Conservation (phyloP, 306 rosid genomes). For the Adenanthera pavonina region DNA sequence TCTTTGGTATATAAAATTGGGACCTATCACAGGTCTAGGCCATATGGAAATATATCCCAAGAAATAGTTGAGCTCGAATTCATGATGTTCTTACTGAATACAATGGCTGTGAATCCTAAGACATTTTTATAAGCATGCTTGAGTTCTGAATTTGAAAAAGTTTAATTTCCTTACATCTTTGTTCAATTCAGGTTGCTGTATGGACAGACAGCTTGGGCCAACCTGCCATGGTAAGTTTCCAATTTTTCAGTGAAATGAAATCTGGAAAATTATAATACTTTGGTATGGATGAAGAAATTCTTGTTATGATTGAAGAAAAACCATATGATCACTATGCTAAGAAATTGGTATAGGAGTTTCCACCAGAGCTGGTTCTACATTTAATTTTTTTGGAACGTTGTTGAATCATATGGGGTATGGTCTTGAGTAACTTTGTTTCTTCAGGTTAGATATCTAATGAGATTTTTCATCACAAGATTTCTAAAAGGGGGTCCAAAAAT, state of each 20-base stretch:
- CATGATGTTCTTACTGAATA: too few species aligned
- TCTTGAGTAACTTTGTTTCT: neutral
- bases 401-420: neutral
- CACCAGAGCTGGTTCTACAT: neutral
- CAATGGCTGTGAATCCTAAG: too few species aligned
- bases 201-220: constrained; percentile 18
- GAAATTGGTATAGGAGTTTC: neutral
- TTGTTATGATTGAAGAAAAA: neutral
- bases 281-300: neutral
- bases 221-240: constrained; percentile 36
- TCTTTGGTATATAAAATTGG: too few species aligned
- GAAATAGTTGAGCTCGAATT: too few species aligned
- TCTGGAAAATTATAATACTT: neutral
- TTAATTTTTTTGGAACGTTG: neutral
- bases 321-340: neutral
- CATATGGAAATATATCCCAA: too few species aligned
- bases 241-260: neutral
- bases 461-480: neutral
- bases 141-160: neutral
- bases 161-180: neutral
- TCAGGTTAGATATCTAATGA: neutral
- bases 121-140: neutral
- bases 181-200: constrained; percentile 26
- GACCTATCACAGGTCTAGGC: too few species aligned
- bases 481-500: neutral